A percentile compares a stretch with the other conserved stretches of the same genome.
Conservation (phyloP, 139 green algal species). For the Pseudopediastrum boryanum region DNA sequence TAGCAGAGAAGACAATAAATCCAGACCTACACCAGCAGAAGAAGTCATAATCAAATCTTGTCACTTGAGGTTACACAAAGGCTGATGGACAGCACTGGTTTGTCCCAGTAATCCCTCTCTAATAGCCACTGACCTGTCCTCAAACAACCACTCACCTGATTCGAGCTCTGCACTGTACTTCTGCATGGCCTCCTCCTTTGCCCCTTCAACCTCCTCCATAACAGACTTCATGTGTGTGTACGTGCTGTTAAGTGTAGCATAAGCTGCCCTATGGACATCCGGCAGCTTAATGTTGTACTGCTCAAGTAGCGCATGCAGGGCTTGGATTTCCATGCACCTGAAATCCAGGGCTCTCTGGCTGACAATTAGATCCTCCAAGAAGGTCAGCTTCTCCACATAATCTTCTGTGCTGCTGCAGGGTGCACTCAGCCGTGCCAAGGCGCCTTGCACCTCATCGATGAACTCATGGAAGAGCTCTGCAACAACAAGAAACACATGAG, state of each 20-base stretch:
- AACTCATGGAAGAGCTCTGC: conserved; percentile 69
- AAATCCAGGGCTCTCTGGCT: conserved; percentile 1
- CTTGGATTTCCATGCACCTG: conserved; percentile 60
- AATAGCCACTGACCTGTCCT: too few species aligned
- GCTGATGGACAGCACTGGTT: too few species aligned
- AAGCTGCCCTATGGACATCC: conserved; percentile 75
- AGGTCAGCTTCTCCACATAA: conserved; percentile 76
- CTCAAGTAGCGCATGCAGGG: conserved; percentile 75
- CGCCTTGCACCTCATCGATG: conserved; percentile 65
- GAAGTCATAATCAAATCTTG: too few species aligned
- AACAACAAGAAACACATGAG: too few species aligned
- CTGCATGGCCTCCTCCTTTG: conserved; percentile 66
- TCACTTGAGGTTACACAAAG: too few species aligned
- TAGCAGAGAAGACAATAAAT: too few species aligned
- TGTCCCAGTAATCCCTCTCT: too few species aligned
- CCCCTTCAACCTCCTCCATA: conserved; percentile 73
- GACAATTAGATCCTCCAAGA: conserved; percentile 44
- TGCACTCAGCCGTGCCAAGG: conserved; percentile 54
- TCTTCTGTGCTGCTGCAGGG: conserved; percentile 66
- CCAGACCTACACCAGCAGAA: too few species aligned
- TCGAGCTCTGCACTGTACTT: conserved; percentile 75
- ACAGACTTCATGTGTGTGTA: conserved; percentile 68
- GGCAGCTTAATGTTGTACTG: conserved; percentile 69
- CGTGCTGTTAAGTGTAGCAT: conserved; percentile 68
- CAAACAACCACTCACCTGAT: conserved; percentile 33